These are phyloP conservation scores for Luvunga scandens DNA, from an alignment of 345 rosid species.

Conservation along the genomic window DNA sequence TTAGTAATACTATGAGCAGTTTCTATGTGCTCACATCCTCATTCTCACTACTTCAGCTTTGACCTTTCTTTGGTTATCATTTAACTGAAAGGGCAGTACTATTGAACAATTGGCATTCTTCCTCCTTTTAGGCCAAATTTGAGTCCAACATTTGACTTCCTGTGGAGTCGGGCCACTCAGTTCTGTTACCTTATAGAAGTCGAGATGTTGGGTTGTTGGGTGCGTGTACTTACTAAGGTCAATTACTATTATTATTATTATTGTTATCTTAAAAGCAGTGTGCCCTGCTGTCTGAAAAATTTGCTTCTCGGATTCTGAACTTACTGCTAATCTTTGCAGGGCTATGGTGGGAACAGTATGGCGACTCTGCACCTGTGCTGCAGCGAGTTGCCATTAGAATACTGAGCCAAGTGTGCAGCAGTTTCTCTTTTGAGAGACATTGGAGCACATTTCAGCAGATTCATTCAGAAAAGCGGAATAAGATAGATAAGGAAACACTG, in stretches of 20 bases:
- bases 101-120: not conserved
- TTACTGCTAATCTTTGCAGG: conserved; percentile 36
- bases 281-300: not conserved
- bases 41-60: not conserved
- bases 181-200: not conserved
- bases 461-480: conserved; percentile 80
- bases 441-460: conserved; percentile 83
- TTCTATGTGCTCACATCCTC: not conserved
- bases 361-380: conserved; percentile 80
- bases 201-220: not conserved
- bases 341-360: conserved; percentile 96
- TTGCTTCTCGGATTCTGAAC: conserved; percentile 1
- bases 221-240: not conserved
- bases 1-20: not conserved
- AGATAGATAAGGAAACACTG: conserved; percentile 73
- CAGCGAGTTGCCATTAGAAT: conserved; percentile 86
- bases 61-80: not conserved
- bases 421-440: conserved; percentile 62
- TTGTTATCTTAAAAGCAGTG: not conserved
- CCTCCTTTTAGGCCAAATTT: not conserved
- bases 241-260: too few species aligned
- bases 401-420: conserved; percentile 85
- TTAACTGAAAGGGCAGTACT: not conserved
- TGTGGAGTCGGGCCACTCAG: not conserved
- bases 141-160: not conserved